A percentile compares a stretch with the other conserved stretches of the same genome.
Conservation (phyloP, 352 stramenopile species). For the Plasmopara muralis region DNA sequence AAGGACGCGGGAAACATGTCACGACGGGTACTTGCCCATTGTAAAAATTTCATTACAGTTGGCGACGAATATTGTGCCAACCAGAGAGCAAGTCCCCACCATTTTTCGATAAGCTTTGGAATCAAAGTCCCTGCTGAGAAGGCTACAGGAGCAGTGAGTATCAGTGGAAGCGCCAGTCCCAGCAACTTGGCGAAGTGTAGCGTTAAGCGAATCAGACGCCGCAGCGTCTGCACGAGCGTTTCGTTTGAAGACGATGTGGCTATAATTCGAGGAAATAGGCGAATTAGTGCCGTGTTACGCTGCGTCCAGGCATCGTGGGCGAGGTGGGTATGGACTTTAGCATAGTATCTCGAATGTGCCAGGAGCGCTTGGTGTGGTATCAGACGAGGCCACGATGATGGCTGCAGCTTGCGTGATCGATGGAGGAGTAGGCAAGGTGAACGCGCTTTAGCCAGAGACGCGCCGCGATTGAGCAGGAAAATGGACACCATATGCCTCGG, state of each 20-base stretch:
- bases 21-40: slow-evolving; percentile 92
- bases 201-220: slow-evolving; percentile 37
- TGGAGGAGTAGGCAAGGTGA: slow-evolving; percentile 1
- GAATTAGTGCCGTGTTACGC: slow-evolving; percentile 12
- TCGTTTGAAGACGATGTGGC: slow-evolving; percentile 12
- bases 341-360: slow-evolving; percentile 6
- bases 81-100: slow-evolving; percentile 65
- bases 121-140: slow-evolving; percentile 15
- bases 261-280: slow-evolving; percentile 23
- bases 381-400: slow-evolving; percentile 18
- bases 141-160: slow-evolving; percentile 36
- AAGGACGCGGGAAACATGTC: slow-evolving; percentile 91
- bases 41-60: slow-evolving; percentile 92
- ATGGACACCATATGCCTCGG: not conserved
- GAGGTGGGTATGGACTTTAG: slow-evolving; percentile 3
- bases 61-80: slow-evolving; percentile 71
- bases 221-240: slow-evolving; percentile 30
- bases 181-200: slow-evolving; percentile 61
- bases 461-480: not conserved
- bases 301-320: slow-evolving; percentile 20
- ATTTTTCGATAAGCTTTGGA: slow-evolving; percentile 33
- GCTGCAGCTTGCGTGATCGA: slow-evolving; percentile 1
- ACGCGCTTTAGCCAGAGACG: slow-evolving; percentile 1
- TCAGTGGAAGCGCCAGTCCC: slow-evolving; percentile 40
- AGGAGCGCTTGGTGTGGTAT: slow-evolving; percentile 19